phyloP scores from a whole-genome alignment of 768 basidiomycete species.

The Termitomyces sp. region DNA sequence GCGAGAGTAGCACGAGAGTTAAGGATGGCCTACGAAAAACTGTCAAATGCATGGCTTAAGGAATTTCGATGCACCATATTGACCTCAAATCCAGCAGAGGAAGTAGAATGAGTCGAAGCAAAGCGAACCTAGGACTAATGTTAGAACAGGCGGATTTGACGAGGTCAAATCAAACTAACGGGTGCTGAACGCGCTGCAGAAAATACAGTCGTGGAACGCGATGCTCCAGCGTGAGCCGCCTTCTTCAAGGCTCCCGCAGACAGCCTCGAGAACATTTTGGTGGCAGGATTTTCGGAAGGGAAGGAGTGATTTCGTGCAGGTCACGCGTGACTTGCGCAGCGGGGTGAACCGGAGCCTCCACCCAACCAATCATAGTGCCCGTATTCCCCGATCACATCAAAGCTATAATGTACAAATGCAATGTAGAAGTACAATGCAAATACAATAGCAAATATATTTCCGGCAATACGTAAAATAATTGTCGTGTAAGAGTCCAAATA shows the following conservation, averaged over 20 bases:
- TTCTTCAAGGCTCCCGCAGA: constrained; percentile 67
- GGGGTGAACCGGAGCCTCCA: constrained; percentile 44
- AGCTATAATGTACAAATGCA: neutral
- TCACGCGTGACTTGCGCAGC: constrained; percentile 41
- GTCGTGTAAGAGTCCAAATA: neutral
- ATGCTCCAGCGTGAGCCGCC: constrained; percentile 40
- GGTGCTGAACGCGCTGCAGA: constrained; percentile 41
- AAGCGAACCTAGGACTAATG: constrained; percentile 52
- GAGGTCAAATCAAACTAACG: constrained; percentile 31
- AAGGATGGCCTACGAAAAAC: constrained; percentile 46
- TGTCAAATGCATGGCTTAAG: neutral
- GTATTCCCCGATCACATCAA: constrained; percentile 17
- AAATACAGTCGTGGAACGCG: constrained; percentile 37
- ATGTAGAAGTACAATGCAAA: neutral
- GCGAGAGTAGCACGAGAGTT: constrained; percentile 71
- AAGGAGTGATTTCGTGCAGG: constrained; percentile 29
- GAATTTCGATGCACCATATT: constrained; percentile 16
- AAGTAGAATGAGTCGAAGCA: constrained; percentile 59
- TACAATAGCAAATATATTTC: constrained; percentile 3
- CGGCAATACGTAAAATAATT: constrained; percentile 3
- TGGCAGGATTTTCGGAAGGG: constrained; percentile 40
- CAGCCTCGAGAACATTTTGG: constrained; percentile 82
- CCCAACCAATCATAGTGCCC: constrained; percentile 25
- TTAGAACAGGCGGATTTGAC: constrained; percentile 12
- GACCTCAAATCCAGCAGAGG: constrained; percentile 60